Evolutionary conservation across 2,329 filamentous ascomycete genomes (phyloP).

Genomic region (Decorospora gaudefroyi): DNA sequence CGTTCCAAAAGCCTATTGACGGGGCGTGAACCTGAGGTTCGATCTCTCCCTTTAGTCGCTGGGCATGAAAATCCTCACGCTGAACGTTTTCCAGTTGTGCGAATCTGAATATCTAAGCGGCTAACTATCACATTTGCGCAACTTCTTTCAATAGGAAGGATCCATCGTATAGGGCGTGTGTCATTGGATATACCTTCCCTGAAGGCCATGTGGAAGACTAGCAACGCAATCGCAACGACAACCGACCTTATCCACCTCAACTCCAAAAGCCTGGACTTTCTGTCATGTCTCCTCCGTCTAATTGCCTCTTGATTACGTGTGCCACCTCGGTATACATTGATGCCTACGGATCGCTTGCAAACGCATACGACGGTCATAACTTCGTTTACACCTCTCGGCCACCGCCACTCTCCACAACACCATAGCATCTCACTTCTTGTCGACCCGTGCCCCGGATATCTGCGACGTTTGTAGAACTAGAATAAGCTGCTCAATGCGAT

Average conservation of each 20-base stretch:
- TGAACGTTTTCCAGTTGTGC: too few relatives aligned
- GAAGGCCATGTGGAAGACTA: not conserved
- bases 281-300: not conserved
- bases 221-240: slow-evolving; percentile 5
- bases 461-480: not conserved
- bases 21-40: too few relatives aligned
- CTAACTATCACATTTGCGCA: too few relatives aligned
- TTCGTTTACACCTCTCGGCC: slow-evolving; percentile 8
- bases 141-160: too few relatives aligned
- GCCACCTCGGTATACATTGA: not conserved
- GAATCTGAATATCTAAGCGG: too few relatives aligned
- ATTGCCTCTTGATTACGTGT: not conserved
- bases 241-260: not conserved
- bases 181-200: slow-evolving; percentile 9
- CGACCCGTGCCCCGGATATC: not conserved
- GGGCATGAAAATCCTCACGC: too few relatives aligned
- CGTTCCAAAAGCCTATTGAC: too few relatives aligned
- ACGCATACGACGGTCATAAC: not conserved
- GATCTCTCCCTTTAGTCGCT: too few relatives aligned
- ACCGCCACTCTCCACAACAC: not conserved
- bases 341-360: not conserved
- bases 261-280: not conserved
- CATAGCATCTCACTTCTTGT: not conserved
- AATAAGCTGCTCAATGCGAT: not conserved
- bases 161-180: not conserved